A percentile compares a stretch with the other conserved stretches of the same genome.
phyloP scores from a whole-genome alignment of 768 basidiomycete genomes.

The Rhodotorula graminis region DNA sequence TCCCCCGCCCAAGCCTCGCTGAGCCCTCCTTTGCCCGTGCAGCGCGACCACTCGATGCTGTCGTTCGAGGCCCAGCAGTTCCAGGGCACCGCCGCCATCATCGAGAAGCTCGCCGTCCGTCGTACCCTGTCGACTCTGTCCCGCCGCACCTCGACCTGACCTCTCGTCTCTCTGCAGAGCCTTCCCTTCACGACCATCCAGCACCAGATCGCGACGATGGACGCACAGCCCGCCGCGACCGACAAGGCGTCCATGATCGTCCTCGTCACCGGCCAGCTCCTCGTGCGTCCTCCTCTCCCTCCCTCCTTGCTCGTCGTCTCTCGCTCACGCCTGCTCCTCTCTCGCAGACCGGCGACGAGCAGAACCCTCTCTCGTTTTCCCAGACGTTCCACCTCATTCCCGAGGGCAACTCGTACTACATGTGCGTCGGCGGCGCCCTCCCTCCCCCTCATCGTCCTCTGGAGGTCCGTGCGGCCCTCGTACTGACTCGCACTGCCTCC shows the following conservation, averaged over 20 bases:
- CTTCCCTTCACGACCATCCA: constrained; percentile 76
- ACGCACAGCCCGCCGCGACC: constrained; percentile 76
- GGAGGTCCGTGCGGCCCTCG: neutral
- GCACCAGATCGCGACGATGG: constrained; percentile 75
- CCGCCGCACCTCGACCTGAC: neutral
- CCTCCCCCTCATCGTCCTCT: neutral
- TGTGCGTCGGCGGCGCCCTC: constrained; percentile 56
- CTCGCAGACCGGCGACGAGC: constrained; percentile 63
- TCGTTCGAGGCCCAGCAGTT: constrained; percentile 66
- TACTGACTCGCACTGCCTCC: neutral
- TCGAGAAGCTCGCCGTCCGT: constrained; percentile 68
- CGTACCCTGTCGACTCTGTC: neutral
- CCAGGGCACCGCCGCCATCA: constrained; percentile 57
- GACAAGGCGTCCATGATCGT: constrained; percentile 62
- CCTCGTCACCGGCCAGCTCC: constrained; percentile 77
- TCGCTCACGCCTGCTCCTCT: constrained; percentile 1
- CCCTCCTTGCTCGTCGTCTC: neutral
- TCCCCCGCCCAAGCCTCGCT: constrained; percentile 37
- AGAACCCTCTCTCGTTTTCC: constrained; percentile 78
- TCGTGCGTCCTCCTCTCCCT: constrained; percentile 52
- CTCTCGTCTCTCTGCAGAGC: constrained; percentile 49
- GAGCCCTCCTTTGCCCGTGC: constrained; percentile 1
- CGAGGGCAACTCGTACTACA: constrained; percentile 67
- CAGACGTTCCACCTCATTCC: constrained; percentile 89
- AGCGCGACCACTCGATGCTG: constrained; percentile 81